Evolutionary conservation across 2,329 filamentous ascomycete genomes (phyloP), one percentile per base, ranked within the genome.

Genomic region (Xylariaceae sp.): DNA sequence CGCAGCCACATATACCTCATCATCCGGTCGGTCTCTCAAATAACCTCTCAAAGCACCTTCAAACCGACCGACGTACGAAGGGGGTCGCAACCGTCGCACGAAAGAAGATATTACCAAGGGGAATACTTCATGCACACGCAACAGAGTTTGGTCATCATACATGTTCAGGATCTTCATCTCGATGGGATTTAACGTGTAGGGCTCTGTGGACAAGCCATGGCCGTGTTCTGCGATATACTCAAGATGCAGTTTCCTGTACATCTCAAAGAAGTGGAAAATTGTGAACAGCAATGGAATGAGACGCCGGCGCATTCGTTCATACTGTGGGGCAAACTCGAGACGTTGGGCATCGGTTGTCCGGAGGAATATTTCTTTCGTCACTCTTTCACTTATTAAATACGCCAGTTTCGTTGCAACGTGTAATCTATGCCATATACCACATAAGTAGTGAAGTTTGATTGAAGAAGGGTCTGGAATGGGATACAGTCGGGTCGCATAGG

Each of bases 181-280:
- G 50, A 85, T 80, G 0, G 81, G 81, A 54, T 85, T 82, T 33
- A 78, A 48, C 0, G 80, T 83, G 53, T 78, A 83, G 0, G 80
- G 75, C 43, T 72, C 70, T 34, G 61, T 68, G 33, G 65, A 64
- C 37, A 85, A 54, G 5, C 79, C 77, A 39, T 74, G 67, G 11
- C 76, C 74, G 32, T 79, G 69, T 38, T 77, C 68, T 39, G 68
- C 65, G 20, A 85, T 71, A 49, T 79, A 77, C 53, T 79, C 65
- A 6, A 82, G 61, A 53, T 84, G 79, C 3, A 82, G 66, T 32
- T 71, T 73, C 47, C 81, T 76, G 57, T 82, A 83, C 1, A 72
- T 80, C 59, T 85, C 81, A 58, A 85, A 84, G 57, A 85, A 85
- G 60, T 85, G 81, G 53, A 84, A 84, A 20, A 83, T 69, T 11